These are phyloP conservation scores for Heteromeles arbutifolia DNA, from an alignment of 306 rosid genomes.

Conservation along the genomic window DNA sequence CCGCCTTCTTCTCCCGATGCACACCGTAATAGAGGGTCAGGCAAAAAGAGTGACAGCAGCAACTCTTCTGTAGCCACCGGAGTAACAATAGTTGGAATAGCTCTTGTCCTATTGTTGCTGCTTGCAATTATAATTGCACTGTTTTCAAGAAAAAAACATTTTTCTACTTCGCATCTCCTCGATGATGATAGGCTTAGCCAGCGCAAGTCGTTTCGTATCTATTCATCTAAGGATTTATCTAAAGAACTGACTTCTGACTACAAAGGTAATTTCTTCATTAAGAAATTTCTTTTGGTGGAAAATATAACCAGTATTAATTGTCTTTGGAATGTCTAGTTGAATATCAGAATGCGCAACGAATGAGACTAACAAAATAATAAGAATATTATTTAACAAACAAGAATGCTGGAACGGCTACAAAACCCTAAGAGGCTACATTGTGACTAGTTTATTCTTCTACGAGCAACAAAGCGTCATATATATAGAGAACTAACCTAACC, in stretches of 20 bases:
- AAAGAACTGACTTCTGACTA: conserved; percentile 28
- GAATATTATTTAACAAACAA: too few species aligned
- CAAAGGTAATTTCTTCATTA: conserved; percentile 29
- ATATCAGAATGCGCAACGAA: too few species aligned
- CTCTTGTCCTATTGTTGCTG: conserved; percentile 32
- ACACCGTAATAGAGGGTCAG: conserved; percentile 1
- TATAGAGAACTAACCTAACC: too few species aligned
- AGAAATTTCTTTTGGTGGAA: background rate
- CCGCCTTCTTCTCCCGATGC: conserved; percentile 82
- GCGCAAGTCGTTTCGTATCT: conserved; percentile 42
- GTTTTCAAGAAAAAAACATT: conserved; percentile 36
- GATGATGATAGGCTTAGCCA: conserved; percentile 55
- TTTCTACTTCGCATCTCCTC: conserved; percentile 38
- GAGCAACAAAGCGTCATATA: too few species aligned
- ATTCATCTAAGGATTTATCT: conserved; percentile 52
- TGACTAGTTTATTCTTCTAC: too few species aligned
- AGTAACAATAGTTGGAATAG: conserved; percentile 48
- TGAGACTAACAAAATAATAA: too few species aligned
- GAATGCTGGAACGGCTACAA: too few species aligned
- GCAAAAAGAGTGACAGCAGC: background rate
- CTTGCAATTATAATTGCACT: conserved; percentile 33
- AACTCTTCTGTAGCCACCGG: conserved; percentile 30
- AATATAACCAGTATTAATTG: background rate
- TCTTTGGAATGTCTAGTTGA: background rate
- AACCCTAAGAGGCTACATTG: too few species aligned